phyloP scores from a whole-genome alignment of 768 basidiomycete species.

The Russula sp. region DNA sequence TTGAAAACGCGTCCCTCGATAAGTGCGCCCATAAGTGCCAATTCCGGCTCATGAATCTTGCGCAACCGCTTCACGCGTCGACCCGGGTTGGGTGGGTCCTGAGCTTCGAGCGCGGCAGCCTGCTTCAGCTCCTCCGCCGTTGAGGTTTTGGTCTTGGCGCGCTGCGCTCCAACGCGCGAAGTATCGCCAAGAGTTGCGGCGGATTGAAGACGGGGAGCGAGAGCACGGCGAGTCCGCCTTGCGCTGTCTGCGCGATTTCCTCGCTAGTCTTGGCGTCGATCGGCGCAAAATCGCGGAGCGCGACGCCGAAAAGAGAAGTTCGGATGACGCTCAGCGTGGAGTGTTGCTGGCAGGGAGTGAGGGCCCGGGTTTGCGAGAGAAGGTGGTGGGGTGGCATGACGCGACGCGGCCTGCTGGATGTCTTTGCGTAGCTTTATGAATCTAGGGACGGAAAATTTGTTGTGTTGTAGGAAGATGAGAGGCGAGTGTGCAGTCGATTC shows the following conservation, averaged over 20 bases:
- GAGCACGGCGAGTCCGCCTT: conserved; percentile 65
- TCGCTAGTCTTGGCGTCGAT: conserved; percentile 49
- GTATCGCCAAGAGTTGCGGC: conserved; percentile 63
- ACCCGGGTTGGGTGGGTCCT: conserved; percentile 67
- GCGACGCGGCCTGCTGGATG: conserved; percentile 51
- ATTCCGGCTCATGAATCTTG: conserved; percentile 56
- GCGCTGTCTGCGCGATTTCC: conserved; percentile 53
- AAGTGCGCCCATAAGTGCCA: conserved; percentile 73
- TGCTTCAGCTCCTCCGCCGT: conserved; percentile 51
- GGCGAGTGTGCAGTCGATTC: conserved; percentile 53
- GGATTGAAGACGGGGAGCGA: conserved; percentile 66
- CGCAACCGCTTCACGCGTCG: conserved; percentile 60
- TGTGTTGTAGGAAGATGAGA: conserved; percentile 75
- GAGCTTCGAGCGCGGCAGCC: conserved; percentile 49
- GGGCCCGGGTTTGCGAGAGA: conserved; percentile 35
- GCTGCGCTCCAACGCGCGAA: conserved; percentile 62
- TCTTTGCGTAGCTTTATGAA: conserved; percentile 67
- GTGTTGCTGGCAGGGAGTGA: conserved; percentile 31
- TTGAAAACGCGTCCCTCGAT: conserved; percentile 73
- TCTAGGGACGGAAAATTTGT: conserved; percentile 66
- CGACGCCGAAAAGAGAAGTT: conserved; percentile 77
- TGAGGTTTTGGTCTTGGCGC: conserved; percentile 59
- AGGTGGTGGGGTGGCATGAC: conserved; percentile 38
- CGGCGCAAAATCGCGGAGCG: conserved; percentile 58
- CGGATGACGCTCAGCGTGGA: conserved; percentile 67